Evolutionary conservation across 257 asterid genomes (phyloP).

Genomic region (Fraxinus americana): DNA sequence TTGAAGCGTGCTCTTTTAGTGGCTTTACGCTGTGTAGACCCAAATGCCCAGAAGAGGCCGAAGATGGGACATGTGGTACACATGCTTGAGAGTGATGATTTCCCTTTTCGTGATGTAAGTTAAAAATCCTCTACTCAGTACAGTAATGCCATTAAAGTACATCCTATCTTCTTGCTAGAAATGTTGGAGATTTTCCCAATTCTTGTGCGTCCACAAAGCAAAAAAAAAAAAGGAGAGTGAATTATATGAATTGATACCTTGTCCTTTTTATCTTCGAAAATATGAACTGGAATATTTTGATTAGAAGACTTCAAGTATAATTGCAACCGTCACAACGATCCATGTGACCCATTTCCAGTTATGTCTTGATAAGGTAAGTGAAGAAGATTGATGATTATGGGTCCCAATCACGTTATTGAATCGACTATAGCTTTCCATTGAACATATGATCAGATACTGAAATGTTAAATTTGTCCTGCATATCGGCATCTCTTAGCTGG

Average conservation of each 20-base stretch:
- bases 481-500: background rate
- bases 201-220: background rate
- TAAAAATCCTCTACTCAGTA: background rate
- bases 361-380: background rate
- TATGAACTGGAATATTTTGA: background rate
- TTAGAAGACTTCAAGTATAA: background rate
- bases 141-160: background rate
- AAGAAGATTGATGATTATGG: background rate
- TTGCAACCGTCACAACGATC: background rate
- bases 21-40: slow-evolving; percentile 85
- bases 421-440: background rate
- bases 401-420: background rate
- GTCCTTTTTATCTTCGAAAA: background rate
- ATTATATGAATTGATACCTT: background rate
- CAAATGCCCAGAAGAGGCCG: slow-evolving; percentile 81
- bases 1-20: slow-evolving; percentile 82
- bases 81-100: slow-evolving; percentile 92
- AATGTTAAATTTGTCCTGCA: background rate
- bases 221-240: background rate
- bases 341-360: background rate
- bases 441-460: background rate
- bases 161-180: background rate
- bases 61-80: slow-evolving; percentile 94
- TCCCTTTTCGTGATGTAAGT: slow-evolving; percentile 84
- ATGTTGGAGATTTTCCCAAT: background rate